Evolutionary conservation across 805 yeast species (phyloP).

Genomic region (Candida cerambycidarum): DNA sequence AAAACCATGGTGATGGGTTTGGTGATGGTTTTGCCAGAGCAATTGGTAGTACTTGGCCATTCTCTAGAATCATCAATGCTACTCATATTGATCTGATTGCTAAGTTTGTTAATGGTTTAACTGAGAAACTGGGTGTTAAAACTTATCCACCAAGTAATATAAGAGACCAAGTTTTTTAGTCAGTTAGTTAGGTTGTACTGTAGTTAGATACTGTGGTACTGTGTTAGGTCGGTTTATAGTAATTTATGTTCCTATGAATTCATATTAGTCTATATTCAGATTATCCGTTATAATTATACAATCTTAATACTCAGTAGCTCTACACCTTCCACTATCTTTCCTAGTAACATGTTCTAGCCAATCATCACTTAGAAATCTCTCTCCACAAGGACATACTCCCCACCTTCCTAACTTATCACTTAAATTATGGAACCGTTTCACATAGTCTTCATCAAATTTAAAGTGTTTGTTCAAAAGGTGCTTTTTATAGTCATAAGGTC

Average conservation of each 20-base stretch:
- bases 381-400: constrained; percentile 52
- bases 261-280: too few species aligned
- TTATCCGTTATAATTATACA: too few species aligned
- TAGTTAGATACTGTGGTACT: too few species aligned
- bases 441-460: constrained; percentile 47
- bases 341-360: constrained; percentile 40
- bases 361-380: constrained; percentile 29
- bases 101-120: constrained; percentile 5
- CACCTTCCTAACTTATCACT: constrained; percentile 49
- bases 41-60: constrained; percentile 6
- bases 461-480: constrained; percentile 64
- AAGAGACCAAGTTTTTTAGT: background rate
- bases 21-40: constrained; percentile 1
- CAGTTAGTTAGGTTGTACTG: too few species aligned
- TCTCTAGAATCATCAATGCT: background rate
- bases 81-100: background rate
- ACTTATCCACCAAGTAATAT: background rate
- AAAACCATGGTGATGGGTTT: constrained; percentile 30
- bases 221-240: too few species aligned
- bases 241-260: too few species aligned
- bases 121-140: constrained; percentile 1
- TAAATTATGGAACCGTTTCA: constrained; percentile 48
- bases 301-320: background rate
- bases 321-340: constrained; percentile 4
- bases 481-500: constrained; percentile 69